These are phyloP conservation scores for Hyphopichia fennica DNA, from an alignment of 1,139 yeast genomes.

Conservation along the genomic window DNA sequence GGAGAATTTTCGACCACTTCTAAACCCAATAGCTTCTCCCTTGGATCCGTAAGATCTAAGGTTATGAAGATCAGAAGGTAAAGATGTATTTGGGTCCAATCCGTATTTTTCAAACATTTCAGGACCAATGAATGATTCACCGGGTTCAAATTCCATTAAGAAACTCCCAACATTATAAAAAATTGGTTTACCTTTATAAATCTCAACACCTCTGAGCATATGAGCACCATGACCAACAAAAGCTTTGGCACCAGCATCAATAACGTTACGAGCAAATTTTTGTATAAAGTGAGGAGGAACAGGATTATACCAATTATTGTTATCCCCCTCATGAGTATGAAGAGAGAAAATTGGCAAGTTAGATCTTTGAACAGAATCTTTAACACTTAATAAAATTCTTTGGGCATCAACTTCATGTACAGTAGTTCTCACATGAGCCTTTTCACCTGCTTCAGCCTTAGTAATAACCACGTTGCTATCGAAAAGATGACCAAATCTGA, in stretches of 20 bases:
- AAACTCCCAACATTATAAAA: slow-evolving; percentile 19
- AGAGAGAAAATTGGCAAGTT: slow-evolving; percentile 17
- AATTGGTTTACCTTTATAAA: slow-evolving; percentile 20
- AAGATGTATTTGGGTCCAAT: slow-evolving; percentile 12
- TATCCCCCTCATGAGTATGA: slow-evolving; percentile 21
- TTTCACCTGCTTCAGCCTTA: slow-evolving; percentile 12
- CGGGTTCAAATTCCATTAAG: slow-evolving; percentile 20
- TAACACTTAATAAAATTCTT: slow-evolving; percentile 15
- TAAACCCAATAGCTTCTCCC: slow-evolving; percentile 18
- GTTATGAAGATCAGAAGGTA: slow-evolving; percentile 20
- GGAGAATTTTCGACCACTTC: slow-evolving; percentile 16
- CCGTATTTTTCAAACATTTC: slow-evolving; percentile 19
- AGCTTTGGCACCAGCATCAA: slow-evolving; percentile 19
- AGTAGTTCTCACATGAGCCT: slow-evolving; percentile 16
- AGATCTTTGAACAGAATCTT: slow-evolving; percentile 16
- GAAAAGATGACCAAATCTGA: slow-evolving; percentile 19
- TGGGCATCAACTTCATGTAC: slow-evolving; percentile 14
- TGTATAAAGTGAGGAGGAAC: slow-evolving; percentile 18
- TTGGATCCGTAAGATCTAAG: slow-evolving; percentile 17
- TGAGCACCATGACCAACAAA: slow-evolving; percentile 22
- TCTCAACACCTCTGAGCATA: slow-evolving; percentile 22
- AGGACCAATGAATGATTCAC: slow-evolving; percentile 16
- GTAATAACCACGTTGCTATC: slow-evolving; percentile 16
- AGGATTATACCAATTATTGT: slow-evolving; percentile 20
- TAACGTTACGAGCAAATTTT: slow-evolving; percentile 16